Evolutionary conservation across 306 rosid species (phyloP).

Genomic region (Abrus precatorius): DNA sequence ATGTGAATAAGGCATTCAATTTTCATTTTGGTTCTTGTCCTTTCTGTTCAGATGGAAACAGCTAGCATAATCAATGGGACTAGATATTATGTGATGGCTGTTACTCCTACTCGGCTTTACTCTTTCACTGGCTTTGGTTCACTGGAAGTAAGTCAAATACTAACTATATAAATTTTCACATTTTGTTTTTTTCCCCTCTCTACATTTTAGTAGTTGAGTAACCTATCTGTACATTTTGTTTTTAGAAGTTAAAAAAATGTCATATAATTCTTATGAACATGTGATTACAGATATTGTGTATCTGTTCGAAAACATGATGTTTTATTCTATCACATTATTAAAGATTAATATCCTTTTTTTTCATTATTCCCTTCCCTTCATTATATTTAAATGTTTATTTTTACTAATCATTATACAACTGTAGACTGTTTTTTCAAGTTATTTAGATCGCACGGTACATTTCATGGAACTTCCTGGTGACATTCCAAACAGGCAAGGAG

Average conservation of each 20-base stretch:
- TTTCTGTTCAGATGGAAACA: constrained; percentile 86
- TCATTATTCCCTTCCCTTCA: constrained; percentile 14
- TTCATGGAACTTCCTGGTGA: constrained; percentile 99
- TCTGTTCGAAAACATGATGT: constrained; percentile 8
- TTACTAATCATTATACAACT: constrained; percentile 50
- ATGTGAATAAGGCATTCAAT: constrained; percentile 34
- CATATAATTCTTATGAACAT: constrained; percentile 20
- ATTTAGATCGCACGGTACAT: constrained; percentile 84
- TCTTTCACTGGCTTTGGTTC: constrained; percentile 90
- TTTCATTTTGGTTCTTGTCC: constrained; percentile 48
- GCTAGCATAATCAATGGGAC: constrained; percentile 78
- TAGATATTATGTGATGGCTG: constrained; percentile 95
- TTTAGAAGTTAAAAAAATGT: background rate
- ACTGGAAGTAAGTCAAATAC: constrained; percentile 74
- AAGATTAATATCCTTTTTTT: constrained; percentile 37
- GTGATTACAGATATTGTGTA: constrained; percentile 24
- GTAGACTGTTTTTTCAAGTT: constrained; percentile 85
- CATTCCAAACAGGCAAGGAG: constrained; percentile 86
- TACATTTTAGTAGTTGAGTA: background rate
- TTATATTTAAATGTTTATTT: constrained; percentile 41
- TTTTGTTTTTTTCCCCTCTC: background rate
- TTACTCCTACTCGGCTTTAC: constrained; percentile 91
- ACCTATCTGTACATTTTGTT: constrained; percentile 13
- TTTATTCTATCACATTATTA: constrained; percentile 39
- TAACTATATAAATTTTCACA: background rate